These are phyloP conservation scores for Melampsora larici-populina DNA, from an alignment of 1,284 basidiomycete genomes.

Conservation along the genomic window DNA sequence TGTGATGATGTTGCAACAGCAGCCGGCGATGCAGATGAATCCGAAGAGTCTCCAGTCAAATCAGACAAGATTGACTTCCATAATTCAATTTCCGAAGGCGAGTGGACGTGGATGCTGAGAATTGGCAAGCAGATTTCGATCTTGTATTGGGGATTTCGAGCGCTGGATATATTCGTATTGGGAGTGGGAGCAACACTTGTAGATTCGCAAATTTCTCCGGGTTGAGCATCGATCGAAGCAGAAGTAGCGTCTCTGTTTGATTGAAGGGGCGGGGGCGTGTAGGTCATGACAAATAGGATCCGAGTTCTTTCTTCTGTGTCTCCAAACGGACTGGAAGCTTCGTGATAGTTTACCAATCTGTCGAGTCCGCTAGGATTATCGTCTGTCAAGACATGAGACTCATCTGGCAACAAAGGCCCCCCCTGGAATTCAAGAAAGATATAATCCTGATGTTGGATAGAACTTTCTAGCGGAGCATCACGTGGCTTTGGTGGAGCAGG, in stretches of 20 bases:
- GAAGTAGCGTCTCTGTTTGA: not conserved
- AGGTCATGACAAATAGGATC: not conserved
- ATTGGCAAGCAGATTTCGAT: conserved; percentile 29
- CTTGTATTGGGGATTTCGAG: conserved; percentile 10
- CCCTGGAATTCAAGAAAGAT: not conserved
- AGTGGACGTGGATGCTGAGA: conserved; percentile 3
- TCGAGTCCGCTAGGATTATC: not conserved
- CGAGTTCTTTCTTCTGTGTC: not conserved
- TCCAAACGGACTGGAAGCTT: not conserved
- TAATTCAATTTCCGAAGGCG: conserved; percentile 5
- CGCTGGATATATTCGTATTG: not conserved
- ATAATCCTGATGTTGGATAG: not conserved
- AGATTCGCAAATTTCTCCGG: not conserved
- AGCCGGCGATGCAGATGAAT: not conserved
- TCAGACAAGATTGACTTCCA: not conserved
- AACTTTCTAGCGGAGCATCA: not conserved
- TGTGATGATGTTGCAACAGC: not conserved
- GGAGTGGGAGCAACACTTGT: not conserved
- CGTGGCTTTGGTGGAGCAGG: not conserved
- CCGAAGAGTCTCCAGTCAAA: not conserved
- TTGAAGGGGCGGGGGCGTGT: not conserved
- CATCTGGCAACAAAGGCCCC: not conserved
- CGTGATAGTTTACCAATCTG: not conserved
- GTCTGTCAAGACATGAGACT: not conserved
- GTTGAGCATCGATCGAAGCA: not conserved